Evolutionary conservation across 129 eudicot species (phyloP).

Genomic region (Flaveria linearis): DNA sequence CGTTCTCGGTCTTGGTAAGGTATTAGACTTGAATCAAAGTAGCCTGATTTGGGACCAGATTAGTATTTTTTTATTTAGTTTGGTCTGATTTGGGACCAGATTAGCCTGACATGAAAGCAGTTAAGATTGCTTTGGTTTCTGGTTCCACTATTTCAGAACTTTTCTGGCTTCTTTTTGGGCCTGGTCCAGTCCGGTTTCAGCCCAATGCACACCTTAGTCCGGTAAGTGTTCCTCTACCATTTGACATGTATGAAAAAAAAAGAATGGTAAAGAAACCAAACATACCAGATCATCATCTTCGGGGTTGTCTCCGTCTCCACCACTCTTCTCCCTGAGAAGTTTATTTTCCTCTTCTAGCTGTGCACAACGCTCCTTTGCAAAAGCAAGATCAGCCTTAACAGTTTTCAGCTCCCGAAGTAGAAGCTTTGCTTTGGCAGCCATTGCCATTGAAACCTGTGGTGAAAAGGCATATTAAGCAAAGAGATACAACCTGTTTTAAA

Average conservation of each 20-base stretch:
- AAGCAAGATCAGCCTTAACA: constrained; percentile 84
- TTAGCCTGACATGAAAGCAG: not conserved
- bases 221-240: not conserved
- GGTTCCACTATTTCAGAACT: not conserved
- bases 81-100: not conserved
- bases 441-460: constrained; percentile 87
- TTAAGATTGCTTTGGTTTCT: not conserved
- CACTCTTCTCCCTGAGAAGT: constrained; percentile 63
- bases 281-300: constrained; percentile 88
- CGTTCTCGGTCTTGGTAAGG: too few relatives aligned
- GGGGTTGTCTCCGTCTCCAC: constrained; percentile 58
- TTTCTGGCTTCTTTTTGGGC: not conserved
- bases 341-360: constrained; percentile 85
- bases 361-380: constrained; percentile 85
- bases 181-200: not conserved
- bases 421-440: constrained; percentile 91
- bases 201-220: not conserved
- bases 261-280: constrained; percentile 5
- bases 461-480: constrained; percentile 13
- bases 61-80: not conserved
- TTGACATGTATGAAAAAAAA: not conserved
- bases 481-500: not conserved
- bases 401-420: constrained; percentile 86
- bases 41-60: not conserved
- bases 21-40: not conserved